Evolutionary conservation across 169 alveolate species (phyloP).

Genomic region (Plasmodium knowlesi): DNA sequence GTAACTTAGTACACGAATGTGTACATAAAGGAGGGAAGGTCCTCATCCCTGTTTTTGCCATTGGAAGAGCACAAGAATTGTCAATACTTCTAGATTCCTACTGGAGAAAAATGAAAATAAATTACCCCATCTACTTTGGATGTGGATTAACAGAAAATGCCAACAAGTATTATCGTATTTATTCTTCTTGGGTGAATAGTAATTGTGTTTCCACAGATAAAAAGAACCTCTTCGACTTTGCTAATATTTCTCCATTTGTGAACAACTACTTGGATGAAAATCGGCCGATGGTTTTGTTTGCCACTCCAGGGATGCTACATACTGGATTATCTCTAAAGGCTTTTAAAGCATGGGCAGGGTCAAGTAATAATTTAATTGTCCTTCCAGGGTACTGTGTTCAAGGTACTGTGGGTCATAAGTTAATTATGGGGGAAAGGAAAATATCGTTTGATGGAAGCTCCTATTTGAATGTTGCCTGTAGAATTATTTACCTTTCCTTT

Average conservation of each 20-base stretch:
- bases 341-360: conserved; percentile 96
- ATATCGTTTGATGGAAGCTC: conserved; percentile 55
- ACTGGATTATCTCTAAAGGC: conserved; percentile 96
- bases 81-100: conserved; percentile 96
- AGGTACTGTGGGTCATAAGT: conserved; percentile 97
- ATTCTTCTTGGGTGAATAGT: conserved; percentile 95
- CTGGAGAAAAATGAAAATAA: conserved; percentile 95
- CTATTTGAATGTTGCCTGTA: conserved; percentile 91
- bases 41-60: conserved; percentile 98
- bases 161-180: conserved; percentile 94
- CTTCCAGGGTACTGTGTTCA: conserved; percentile 99
- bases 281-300: conserved; percentile 98
- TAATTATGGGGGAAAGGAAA: conserved; percentile 91
- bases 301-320: conserved; percentile 99
- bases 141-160: conserved; percentile 99
- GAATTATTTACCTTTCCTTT: conserved; percentile 95
- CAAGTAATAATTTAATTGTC: conserved; percentile 94
- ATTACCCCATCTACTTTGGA: conserved; percentile 96
- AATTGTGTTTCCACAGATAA: conserved; percentile 86
- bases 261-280: conserved; percentile 89
- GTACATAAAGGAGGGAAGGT: conserved; percentile 94
- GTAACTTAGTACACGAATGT: conserved; percentile 91
- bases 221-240: conserved; percentile 94
- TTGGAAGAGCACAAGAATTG: conserved; percentile 99
- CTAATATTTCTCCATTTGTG: conserved; percentile 93